Base-by-base conservation (phyloP, 1,284 basidiomycete genomes). In the Ceratobasidium sp. region DNA sequence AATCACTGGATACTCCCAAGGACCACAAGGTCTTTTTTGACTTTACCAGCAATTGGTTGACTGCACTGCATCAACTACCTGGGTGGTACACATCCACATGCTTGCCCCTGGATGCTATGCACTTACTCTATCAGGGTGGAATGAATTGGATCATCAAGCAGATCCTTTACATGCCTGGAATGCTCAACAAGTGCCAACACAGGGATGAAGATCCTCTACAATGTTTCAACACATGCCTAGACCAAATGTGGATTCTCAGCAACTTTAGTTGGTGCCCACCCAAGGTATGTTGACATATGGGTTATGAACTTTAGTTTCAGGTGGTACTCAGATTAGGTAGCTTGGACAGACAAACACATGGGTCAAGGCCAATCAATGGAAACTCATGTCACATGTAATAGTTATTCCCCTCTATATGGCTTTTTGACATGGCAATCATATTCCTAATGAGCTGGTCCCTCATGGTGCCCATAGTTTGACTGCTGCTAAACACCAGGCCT, bases 61-160 rank as follows among this genome's bases (percentile, higher is more conserved):
- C 64, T 8, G 21, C 62, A 23, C 44, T 67, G 1, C 64, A 67
- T 23, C 44, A 21, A 9, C 23, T 67, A 16, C 53, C 64, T 2
- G 66, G 66, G 0, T 68, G 66, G 56, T 54, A 68, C 27, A 68
- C 54, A 1, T 25, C 54, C 4, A 39, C 66, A 1, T 57, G 29
- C 4, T 68, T 54, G 7, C 66, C 66, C 6, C 42, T 19, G 16
- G 66, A 68, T 57, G 14, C 66, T 1, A 68, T 68, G 66, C 66
- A 68, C 19, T 23, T 68, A 2, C 66, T 68, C 19, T 57, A 68
- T 25, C 66, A 57, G 11, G 66, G 66, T 7, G 66, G 30, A 11
- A 57, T 57, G 54, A 57, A 50, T 29, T 68, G 66, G 66, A 68
- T 68, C 19, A 21, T 68, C 14, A 68, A 68, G 19, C 66, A 68